Conservation (phyloP, 192 early-diverging fungal genomes). For the Umbelopsis ramanniana region DNA sequence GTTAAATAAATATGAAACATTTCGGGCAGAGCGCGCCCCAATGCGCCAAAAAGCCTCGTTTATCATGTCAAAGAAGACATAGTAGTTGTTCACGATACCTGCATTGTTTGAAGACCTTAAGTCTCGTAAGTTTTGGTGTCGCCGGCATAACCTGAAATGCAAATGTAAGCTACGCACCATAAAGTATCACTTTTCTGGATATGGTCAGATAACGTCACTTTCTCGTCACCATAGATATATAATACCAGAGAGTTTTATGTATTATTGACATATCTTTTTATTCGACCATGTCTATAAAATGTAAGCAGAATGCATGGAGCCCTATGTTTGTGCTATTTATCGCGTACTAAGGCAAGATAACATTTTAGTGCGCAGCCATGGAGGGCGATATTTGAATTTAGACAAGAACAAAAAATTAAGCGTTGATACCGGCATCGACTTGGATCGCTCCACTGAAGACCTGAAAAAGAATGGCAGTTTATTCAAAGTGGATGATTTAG, state of each 20-base stretch:
- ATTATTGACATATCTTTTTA: not conserved
- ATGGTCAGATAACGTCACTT: not conserved
- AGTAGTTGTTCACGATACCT: too few relatives aligned
- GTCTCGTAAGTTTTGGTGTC: too few relatives aligned
- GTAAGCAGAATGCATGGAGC: not conserved
- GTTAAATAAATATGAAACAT: not conserved
- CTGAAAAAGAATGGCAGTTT: not conserved
- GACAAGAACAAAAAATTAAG: not conserved
- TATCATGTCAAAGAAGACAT: too few relatives aligned
- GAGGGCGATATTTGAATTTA: conserved; percentile 14
- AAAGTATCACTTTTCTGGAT: too few relatives aligned
- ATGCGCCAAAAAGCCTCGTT: too few relatives aligned
- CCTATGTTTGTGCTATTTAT: not conserved
- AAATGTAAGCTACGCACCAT: too few relatives aligned
- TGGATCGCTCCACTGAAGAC: conserved; percentile 1
- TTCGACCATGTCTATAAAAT: conserved; percentile 12
- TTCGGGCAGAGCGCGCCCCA: too few relatives aligned
- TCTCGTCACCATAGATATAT: not conserved
- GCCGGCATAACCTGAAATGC: too few relatives aligned
- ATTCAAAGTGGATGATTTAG: not conserved
- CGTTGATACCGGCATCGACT: conserved; percentile 3
- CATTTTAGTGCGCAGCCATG: conserved; percentile 19
- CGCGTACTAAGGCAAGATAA: not conserved
- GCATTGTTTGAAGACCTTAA: too few relatives aligned
- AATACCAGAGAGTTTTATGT: not conserved